Evolutionary conservation across 257 asterid genomes (phyloP), one percentile per base, ranked within the genome.

Genomic region (Lycium ferocissimum): DNA sequence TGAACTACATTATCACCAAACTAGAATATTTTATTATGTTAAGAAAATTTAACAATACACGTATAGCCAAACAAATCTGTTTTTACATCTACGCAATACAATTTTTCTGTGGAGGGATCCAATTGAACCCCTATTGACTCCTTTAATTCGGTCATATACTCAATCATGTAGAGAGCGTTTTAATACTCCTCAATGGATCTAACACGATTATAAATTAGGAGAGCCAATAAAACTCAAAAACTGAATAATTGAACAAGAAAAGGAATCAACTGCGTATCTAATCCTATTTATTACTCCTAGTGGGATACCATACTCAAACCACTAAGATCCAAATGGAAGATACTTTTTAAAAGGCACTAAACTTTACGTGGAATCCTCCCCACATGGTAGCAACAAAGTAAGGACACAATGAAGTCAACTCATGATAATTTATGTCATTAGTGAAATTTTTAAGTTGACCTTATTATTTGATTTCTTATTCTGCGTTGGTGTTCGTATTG

Each of bases 301-400:
- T 78, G 65, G 82, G 45, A 75, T 53, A 8, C 26, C 65, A 78
- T 53, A 78, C 65, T 13, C 33, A 78, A 53, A 53, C 82, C 65
- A 51, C 45, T 78, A 26, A 7, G 47, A 53, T 53, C 1, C 9
- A 26, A 15, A 51, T 26, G 81, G 61, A 22, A 3, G 15, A 75
- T 75, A 75, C 62, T 75, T 75, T 75, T 14, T 8, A 26, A 63
- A 51, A 51, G 57, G 82, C 82, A 78, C 65, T 78, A 53, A 33
- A 14, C 63, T 53, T 51, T 76, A 71, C 8, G 22, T 78, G 63
- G 82, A 73, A 73, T 20, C 59, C 57, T 12, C 80, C 58, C 80
- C 13, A 72, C 9, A 75, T 49, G 61, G 63, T 76, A n/a, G 6
- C 82, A 76, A 76, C 63, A 76, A 26, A 76, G 82, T 49, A 63